Base-by-base conservation (phyloP, 768 basidiomycete species). In the Russula abietina region DNA sequence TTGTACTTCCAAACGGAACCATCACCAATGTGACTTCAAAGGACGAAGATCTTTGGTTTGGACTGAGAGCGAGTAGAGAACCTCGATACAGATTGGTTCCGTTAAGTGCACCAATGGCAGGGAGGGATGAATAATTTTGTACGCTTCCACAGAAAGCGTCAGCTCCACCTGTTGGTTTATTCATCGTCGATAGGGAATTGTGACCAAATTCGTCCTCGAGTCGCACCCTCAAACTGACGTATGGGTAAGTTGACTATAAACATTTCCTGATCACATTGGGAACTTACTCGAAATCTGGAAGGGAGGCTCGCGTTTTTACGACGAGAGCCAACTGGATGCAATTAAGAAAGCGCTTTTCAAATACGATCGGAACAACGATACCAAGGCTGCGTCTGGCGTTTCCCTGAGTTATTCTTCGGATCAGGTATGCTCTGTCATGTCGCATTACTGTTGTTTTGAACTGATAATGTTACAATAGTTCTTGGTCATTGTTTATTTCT, bases 1-100 rank as follows among this genome's bases (percentile, higher is more conserved):
- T 74, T 30, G 71, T 74, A 10, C 57, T 71, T 10, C 73, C 73
- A 11, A 67, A 68, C 51, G 75, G 75, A 4, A 56, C 56, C 6
- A 54, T 60, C 32, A 48, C n/a, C n/a, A 16, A 24, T 4, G 45
- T 55, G 7, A 61, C 53, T 22, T 28, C 54, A 16, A 30, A 48
- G 1, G 36, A 61, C 32, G 17, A 46, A 9, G 60, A 61, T n/a
- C 60, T 61, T 19, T 61, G 60, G 60, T 61, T 61, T 32, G 60
- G 45, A 24, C 19, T 61, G 32, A 55, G 45, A 33, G 60, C 57
- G 33, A 19, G 60, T 60, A 1, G 16, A 8, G 10, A 49, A 49
- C 5, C 26, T 49, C 2, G 19, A 16, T 17, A 17, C 14, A 17
- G 3, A 9, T 28, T 28, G 3, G 8, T 26, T 6, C 12, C 2